Evolutionary conservation across 106 monocot genomes (phyloP).

Genomic region (Hemerocallis citrina): DNA sequence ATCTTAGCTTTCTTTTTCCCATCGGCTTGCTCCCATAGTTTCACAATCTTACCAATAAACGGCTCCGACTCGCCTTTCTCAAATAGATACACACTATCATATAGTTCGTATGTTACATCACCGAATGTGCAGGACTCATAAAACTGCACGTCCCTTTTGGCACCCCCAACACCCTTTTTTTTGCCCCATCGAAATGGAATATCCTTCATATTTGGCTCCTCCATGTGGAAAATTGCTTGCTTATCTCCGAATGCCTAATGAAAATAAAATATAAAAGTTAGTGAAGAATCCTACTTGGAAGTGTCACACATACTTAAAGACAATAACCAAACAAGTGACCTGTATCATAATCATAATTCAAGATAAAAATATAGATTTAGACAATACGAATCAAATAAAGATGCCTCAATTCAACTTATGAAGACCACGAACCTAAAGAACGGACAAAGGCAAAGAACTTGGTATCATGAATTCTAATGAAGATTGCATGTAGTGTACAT

Average conservation of each 20-base stretch:
- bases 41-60: slow-evolving; percentile 66
- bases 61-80: slow-evolving; percentile 39
- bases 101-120: slow-evolving; percentile 39
- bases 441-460: too few species aligned
- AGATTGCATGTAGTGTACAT: too few species aligned
- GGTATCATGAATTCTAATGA: too few species aligned
- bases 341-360: too few species aligned
- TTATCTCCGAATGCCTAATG: not conserved
- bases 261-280: too few species aligned
- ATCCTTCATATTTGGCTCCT: slow-evolving; percentile 13
- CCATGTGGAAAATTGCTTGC: not conserved
- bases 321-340: too few species aligned
- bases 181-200: slow-evolving; percentile 53
- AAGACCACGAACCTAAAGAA: too few species aligned
- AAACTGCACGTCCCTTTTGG: slow-evolving; percentile 35
- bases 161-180: slow-evolving; percentile 31
- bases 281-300: too few species aligned
- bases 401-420: too few species aligned
- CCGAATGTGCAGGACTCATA: slow-evolving; percentile 64
- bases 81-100: slow-evolving; percentile 62
- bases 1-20: slow-evolving; percentile 44
- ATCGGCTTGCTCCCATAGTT: slow-evolving; percentile 62
- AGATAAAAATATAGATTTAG: too few species aligned
- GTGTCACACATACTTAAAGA: too few species aligned
- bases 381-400: too few species aligned